These are phyloP conservation scores for Trichoderma afroharzianum DNA, from an alignment of 2,329 filamentous ascomycete species.

Conservation along the genomic window DNA sequence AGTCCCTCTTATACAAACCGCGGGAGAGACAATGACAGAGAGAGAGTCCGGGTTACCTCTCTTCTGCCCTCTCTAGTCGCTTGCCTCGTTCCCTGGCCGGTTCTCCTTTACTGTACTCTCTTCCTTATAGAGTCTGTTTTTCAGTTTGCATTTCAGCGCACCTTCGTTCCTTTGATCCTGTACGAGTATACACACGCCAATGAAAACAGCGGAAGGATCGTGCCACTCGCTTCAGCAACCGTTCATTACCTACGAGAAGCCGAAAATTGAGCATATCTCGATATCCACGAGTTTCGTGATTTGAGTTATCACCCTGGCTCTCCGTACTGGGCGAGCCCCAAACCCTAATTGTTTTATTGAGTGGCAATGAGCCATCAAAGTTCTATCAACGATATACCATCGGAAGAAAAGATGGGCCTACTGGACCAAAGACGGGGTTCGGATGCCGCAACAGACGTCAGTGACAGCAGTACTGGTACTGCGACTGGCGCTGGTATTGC, in stretches of 20 bases:
- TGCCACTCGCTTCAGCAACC: not conserved
- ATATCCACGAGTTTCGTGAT: not conserved
- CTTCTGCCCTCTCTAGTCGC: not conserved
- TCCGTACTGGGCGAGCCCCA: not conserved
- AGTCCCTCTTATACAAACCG: not conserved
- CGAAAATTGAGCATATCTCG: not conserved
- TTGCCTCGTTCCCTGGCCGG: not conserved
- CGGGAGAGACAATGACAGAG: not conserved
- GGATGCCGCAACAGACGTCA: slow-evolving; percentile 43
- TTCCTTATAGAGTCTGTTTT: not conserved
- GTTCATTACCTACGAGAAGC: not conserved
- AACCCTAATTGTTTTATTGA: slow-evolving; percentile 19
- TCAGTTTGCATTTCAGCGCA: slow-evolving; percentile 7
- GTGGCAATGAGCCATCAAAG: slow-evolving; percentile 41
- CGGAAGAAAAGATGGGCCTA: slow-evolving; percentile 42
- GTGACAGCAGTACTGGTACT: slow-evolving; percentile 23
- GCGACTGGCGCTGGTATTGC: slow-evolving; percentile 4
- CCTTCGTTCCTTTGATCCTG: not conserved
- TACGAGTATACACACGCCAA: not conserved
- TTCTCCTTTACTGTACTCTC: not conserved
- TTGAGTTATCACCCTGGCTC: not conserved
- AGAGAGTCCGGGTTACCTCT: slow-evolving; percentile 1
- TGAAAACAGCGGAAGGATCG: not conserved
- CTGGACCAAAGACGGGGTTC: slow-evolving; percentile 42
- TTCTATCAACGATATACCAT: slow-evolving; percentile 32